These are phyloP conservation scores for Ziziphus jujuba DNA, from an alignment of 306 rosid species.

Conservation along the genomic window DNA sequence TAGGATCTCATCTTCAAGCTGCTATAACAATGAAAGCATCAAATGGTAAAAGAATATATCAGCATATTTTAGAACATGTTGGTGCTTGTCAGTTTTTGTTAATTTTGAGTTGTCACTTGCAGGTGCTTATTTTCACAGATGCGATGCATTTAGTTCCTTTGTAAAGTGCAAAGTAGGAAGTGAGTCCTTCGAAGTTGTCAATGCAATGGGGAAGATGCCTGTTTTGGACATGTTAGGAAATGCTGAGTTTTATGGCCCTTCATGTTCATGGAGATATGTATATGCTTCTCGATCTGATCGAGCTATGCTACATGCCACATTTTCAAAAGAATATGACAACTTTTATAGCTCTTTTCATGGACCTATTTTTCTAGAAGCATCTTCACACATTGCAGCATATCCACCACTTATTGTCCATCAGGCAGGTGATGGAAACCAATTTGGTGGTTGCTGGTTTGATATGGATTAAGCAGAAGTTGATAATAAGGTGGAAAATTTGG, in stretches of 20 bases:
- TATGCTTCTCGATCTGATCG: constrained; percentile 80
- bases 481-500: constrained; percentile 45
- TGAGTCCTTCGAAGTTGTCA: constrained; percentile 68
- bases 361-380: constrained; percentile 67
- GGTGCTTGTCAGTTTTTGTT: constrained; percentile 24
- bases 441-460: constrained; percentile 89
- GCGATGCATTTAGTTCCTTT: constrained; percentile 73
- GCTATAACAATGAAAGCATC: constrained; percentile 87
- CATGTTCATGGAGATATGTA: constrained; percentile 72
- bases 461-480: constrained; percentile 53
- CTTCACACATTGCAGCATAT: constrained; percentile 67
- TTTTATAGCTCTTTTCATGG: constrained; percentile 44
- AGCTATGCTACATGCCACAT: constrained; percentile 69
- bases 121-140: constrained; percentile 80
- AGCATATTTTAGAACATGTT: constrained; percentile 16
- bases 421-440: constrained; percentile 79
- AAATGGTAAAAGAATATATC: constrained; percentile 51
- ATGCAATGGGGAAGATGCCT: constrained; percentile 54
- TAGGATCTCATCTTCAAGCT: constrained; percentile 83
- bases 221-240: constrained; percentile 41
- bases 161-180: constrained; percentile 82
- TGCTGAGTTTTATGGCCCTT: constrained; percentile 42
- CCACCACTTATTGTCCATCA: constrained; percentile 65
- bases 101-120: constrained; percentile 35
- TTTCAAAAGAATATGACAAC: constrained; percentile 61